These are phyloP conservation scores for Drechslerella dactyloides DNA, from an alignment of 2,329 filamentous ascomycete species.

Conservation along the genomic window DNA sequence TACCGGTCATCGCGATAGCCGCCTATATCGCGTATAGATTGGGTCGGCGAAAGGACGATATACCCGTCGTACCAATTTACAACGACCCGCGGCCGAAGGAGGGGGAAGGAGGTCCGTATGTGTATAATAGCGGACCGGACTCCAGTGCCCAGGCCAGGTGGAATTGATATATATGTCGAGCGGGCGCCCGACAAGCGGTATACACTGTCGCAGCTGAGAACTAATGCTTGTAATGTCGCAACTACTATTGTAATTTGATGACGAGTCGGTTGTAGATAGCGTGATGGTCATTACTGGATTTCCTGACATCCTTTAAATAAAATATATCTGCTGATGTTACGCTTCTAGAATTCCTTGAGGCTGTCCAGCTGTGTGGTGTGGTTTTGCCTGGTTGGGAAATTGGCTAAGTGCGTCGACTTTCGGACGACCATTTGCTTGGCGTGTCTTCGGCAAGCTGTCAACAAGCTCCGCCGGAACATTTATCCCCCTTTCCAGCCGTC, in stretches of 20 bases:
- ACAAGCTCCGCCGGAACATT: too few species aligned
- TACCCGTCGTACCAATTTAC: slow-evolving; percentile 34
- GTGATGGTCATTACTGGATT: too few species aligned
- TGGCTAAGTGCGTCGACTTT: background rate
- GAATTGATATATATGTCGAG: too few species aligned
- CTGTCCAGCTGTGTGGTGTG: too few species aligned
- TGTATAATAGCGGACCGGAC: background rate
- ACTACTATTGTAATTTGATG: too few species aligned
- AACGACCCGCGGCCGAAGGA: slow-evolving; percentile 31
- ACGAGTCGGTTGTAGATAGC: too few species aligned
- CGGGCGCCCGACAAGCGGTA: too few species aligned
- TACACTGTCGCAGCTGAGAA: too few species aligned
- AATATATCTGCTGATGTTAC: background rate
- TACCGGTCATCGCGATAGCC: slow-evolving; percentile 28
- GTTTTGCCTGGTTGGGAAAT: slow-evolving; percentile 22
- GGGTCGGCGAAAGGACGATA: slow-evolving; percentile 20
- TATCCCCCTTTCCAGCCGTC: slow-evolving; percentile 1
- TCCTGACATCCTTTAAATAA: background rate
- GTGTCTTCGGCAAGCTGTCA: slow-evolving; percentile 23
- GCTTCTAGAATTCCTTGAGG: too few species aligned
- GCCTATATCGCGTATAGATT: slow-evolving; percentile 33
- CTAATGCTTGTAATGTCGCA: too few species aligned
- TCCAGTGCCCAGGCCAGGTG: background rate
- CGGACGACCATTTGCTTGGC: slow-evolving; percentile 13
- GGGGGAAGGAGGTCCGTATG: slow-evolving; percentile 7